Evolutionary conservation across 441 rosid genomes (phyloP), one percentile per base, ranked within the genome.

Genomic region (Pelargonium citronellum): DNA sequence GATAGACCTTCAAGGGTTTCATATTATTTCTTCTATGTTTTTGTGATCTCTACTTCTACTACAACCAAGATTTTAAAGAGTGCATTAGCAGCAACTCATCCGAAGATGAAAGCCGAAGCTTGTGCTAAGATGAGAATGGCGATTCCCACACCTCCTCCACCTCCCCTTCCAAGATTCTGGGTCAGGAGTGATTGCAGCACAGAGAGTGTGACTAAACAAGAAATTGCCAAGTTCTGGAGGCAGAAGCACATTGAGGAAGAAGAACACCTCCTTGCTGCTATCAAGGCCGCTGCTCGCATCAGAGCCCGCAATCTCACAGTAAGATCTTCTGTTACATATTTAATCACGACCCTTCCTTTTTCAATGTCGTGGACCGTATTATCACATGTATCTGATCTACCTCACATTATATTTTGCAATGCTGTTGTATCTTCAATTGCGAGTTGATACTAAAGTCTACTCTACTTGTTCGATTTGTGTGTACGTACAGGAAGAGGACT

Each of bases 181-280:
- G 79, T 44, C 13, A 77, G 71, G 78, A 7, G 17, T 17, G 85
- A 75, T 73, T 66, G 64, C 0, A 63, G 34, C 3, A 49, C 79
- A 46, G 82, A 78, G 10, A 89, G 96, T 67, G 83, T 90, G 70
- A 92, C 98, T 0, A 89, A 89, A 55, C 85, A 62, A 74, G 90
- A 90, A 82, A 90, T 92, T 64, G 94, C 90, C 24, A 86, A 79
- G 79, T 92, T 84, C 74, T 90, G 96, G 96, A 87, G 87, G 80
- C 81, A 72, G 81, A 92, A 85, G 76, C 84, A 80, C 57, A 69
- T 84, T 47, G 83, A 75, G 60, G 91, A 90, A 81, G 96, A 92
- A 75, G 95, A 89, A 58, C 98, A 90, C 74, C 89, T 92, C 75
- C 83, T 86, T 41, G 92, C 94, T 64, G 89, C 89, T 57, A 83